Evolutionary conservation across 768 basidiomycete species (phyloP).

Genomic region (Boletus rubroflammeus): DNA sequence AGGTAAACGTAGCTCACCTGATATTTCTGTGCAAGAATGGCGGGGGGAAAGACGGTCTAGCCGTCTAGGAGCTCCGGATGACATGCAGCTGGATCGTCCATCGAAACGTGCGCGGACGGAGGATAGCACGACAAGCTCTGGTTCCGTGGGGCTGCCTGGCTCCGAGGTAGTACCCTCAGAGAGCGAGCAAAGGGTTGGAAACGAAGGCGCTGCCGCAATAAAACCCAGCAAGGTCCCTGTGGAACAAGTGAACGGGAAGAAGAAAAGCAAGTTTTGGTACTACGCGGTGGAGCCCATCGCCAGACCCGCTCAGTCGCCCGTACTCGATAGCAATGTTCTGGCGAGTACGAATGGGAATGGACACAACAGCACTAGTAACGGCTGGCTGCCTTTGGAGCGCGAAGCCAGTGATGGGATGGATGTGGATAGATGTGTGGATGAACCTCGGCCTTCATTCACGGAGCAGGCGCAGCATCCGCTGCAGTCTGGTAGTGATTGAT

Average conservation of each 20-base stretch:
- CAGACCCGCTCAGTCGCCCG: slow-evolving; percentile 23
- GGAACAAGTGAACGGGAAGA: slow-evolving; percentile 75
- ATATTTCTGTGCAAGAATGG: slow-evolving; percentile 56
- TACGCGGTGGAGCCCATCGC: slow-evolving; percentile 77
- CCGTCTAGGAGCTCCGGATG: slow-evolving; percentile 56
- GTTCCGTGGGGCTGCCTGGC: slow-evolving; percentile 35
- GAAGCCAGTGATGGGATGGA: slow-evolving; percentile 17
- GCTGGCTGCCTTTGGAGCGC: slow-evolving; percentile 4
- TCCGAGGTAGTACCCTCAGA: slow-evolving; percentile 22
- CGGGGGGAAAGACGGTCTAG: slow-evolving; percentile 72
- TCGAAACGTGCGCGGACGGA: slow-evolving; percentile 75
- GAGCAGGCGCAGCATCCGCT: slow-evolving; percentile 12
- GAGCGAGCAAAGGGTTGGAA: slow-evolving; percentile 45
- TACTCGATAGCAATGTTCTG: slow-evolving; percentile 12
- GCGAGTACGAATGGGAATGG: slow-evolving; percentile 22
- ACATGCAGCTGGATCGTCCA: slow-evolving; percentile 49
- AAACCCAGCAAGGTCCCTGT: slow-evolving; percentile 72
- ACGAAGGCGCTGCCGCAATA: slow-evolving; percentile 58
- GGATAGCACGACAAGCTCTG: slow-evolving; percentile 60
- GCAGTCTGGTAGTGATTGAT: slow-evolving; percentile 12
- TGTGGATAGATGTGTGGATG: slow-evolving; percentile 21
- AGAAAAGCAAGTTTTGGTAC: slow-evolving; percentile 84
- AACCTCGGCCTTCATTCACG: slow-evolving; percentile 14
- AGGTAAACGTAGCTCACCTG: slow-evolving; percentile 50
- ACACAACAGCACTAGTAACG: slow-evolving; percentile 5